phyloP scores from a whole-genome alignment of 2,329 filamentous ascomycete genomes.

The Talaromyces sp. region DNA sequence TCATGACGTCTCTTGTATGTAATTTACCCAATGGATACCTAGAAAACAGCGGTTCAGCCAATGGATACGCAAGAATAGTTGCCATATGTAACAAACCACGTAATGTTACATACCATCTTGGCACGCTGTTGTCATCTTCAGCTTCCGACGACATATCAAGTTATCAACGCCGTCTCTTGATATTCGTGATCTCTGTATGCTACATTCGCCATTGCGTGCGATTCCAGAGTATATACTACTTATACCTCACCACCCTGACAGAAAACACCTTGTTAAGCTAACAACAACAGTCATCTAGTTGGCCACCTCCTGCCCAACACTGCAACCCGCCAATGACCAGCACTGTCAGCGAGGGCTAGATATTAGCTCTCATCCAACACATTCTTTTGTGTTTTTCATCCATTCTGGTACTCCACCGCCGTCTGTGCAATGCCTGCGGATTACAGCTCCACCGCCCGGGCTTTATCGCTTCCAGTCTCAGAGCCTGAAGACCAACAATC shows the following conservation, averaged over 20 bases:
- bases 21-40: not conserved
- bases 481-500: conserved; percentile 41
- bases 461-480: conserved; percentile 48
- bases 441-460: conserved; percentile 49
- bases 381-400: not conserved
- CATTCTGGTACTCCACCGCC: too few relatives aligned
- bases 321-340: conserved; percentile 9
- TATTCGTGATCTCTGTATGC: not conserved
- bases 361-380: conserved; percentile 7
- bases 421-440: conserved; percentile 39
- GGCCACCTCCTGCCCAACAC: not conserved
- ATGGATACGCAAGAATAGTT: not conserved
- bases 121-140: not conserved
- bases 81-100: conserved; percentile 6
- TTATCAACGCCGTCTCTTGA: not conserved
- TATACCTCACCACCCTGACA: not conserved
- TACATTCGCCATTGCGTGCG: not conserved
- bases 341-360: conserved; percentile 10
- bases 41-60: not conserved
- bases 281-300: not conserved
- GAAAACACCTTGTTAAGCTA: not conserved
- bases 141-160: not conserved
- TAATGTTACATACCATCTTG: conserved; percentile 3
- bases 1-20: not conserved
- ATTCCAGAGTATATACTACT: not conserved